phyloP scores from a whole-genome alignment of 768 basidiomycete species.

The Amylocystis lapponica region DNA sequence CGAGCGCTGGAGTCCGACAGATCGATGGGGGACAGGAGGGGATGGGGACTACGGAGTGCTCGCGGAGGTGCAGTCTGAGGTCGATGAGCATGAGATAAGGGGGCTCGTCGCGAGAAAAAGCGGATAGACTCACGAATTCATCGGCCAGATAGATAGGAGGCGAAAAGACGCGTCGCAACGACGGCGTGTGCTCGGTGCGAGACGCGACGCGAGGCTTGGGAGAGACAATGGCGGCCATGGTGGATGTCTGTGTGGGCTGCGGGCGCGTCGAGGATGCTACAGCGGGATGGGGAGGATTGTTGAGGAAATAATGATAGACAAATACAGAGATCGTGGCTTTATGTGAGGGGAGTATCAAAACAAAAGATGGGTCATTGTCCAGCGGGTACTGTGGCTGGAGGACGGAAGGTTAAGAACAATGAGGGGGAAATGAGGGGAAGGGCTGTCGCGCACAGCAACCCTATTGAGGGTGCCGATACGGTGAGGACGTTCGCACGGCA shows the following conservation, averaged over 20 bases:
- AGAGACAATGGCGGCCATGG: conserved; percentile 40
- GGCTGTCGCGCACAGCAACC: conserved; percentile 1
- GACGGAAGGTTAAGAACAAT: conserved; percentile 15
- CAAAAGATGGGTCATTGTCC: conserved; percentile 18
- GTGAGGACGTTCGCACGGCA: not conserved
- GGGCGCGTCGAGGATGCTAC: conserved; percentile 8
- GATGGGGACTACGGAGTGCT: conserved; percentile 23
- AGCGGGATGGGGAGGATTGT: conserved; percentile 6
- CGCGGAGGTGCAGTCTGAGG: conserved; percentile 19
- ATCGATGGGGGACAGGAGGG: conserved; percentile 34
- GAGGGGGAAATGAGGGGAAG: conserved; percentile 9
- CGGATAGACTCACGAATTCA: conserved; percentile 14
- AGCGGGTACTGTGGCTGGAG: conserved; percentile 7
- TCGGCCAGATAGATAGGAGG: conserved; percentile 23
- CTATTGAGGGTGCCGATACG: conserved; percentile 4
- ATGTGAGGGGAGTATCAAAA: conserved; percentile 20
- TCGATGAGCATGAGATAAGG: conserved; percentile 3
- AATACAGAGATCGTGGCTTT: conserved; percentile 27
- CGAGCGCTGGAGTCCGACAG: conserved; percentile 24
- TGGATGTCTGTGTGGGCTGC: conserved; percentile 3
- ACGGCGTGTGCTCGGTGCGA: not conserved
- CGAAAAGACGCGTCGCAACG: conserved; percentile 9
- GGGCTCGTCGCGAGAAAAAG: not conserved
- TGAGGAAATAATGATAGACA: conserved; percentile 27
- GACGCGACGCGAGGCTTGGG: conserved; percentile 32